Evolutionary conservation across 1,284 basidiomycete species (phyloP).

Genomic region (Blastosporella zonata): DNA sequence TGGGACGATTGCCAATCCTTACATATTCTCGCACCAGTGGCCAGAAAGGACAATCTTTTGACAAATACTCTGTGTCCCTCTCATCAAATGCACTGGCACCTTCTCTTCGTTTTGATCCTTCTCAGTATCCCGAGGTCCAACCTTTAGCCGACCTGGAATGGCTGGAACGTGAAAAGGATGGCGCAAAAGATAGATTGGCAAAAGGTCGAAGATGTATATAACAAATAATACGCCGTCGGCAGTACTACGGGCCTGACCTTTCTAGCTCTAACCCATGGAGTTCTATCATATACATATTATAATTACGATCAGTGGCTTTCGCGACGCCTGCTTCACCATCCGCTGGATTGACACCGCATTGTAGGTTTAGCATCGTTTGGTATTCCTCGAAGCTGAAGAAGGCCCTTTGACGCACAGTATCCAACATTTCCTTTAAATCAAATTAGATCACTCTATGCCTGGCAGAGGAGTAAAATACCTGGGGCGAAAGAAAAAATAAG

Average conservation of each 20-base stretch:
- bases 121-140: conserved; percentile 26
- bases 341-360: conserved; percentile 75
- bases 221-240: conserved; percentile 14
- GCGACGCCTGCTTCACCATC: conserved; percentile 46
- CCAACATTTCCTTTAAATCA: conserved; percentile 70
- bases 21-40: conserved; percentile 28
- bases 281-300: conserved; percentile 80
- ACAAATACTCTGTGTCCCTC: conserved; percentile 27
- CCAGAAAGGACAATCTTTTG: conserved; percentile 4
- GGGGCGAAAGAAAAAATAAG: conserved; percentile 71
- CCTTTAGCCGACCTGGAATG: conserved; percentile 25
- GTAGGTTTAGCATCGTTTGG: conserved; percentile 83
- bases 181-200: background rate
- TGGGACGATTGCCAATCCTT: conserved; percentile 56
- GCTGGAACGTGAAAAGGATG: conserved; percentile 21
- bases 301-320: conserved; percentile 63
- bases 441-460: background rate
- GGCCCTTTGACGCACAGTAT: conserved; percentile 60
- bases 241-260: conserved; percentile 32
- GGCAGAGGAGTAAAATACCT: conserved; percentile 44
- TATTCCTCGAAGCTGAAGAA: conserved; percentile 87
- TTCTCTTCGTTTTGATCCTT: conserved; percentile 14
- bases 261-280: conserved; percentile 76
- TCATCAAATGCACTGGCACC: conserved; percentile 22
- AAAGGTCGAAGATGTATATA: conserved; percentile 4